A percentile compares a stretch with the other conserved stretches of the same genome.
Conservation (phyloP, 495 filamentous ascomycete species). For the Thozetella sp. region DNA sequence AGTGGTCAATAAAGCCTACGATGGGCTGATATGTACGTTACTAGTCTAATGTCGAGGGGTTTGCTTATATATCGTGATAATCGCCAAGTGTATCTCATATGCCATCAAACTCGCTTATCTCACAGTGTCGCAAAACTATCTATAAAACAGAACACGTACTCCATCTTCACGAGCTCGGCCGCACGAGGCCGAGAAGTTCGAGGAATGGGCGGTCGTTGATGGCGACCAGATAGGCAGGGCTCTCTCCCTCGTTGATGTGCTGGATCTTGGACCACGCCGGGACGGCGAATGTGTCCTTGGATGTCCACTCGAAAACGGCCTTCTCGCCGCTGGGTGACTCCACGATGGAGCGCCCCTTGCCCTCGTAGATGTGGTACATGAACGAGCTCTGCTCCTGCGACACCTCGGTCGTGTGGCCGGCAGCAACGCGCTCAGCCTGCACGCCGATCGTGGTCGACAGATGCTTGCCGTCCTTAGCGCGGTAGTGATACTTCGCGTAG, state of each 20-base stretch:
- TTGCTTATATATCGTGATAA: too few relatives aligned
- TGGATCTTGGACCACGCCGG: background rate
- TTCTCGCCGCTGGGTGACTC: background rate
- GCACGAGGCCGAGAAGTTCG: background rate
- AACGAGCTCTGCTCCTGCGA: background rate
- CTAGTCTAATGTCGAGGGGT: too few relatives aligned
- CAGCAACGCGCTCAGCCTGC: background rate
- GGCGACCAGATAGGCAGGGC: background rate
- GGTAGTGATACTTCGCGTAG: background rate
- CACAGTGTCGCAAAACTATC: too few relatives aligned
- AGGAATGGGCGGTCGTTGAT: background rate
- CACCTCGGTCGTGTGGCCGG: background rate
- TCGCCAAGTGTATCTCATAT: too few relatives aligned
- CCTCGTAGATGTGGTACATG: constrained; percentile 1
- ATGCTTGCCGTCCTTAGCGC: background rate
- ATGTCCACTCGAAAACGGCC: background rate
- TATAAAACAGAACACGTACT: too few relatives aligned
- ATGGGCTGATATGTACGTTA: too few relatives aligned
- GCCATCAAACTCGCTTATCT: too few relatives aligned
- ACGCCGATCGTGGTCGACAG: background rate
- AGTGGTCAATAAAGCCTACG: too few relatives aligned
- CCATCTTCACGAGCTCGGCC: background rate
- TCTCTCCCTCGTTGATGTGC: constrained; percentile 1
- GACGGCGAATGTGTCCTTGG: background rate
- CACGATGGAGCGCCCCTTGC: background rate